Evolutionary conservation across 257 asterid genomes (phyloP).

Genomic region (Capsicum chinense): DNA sequence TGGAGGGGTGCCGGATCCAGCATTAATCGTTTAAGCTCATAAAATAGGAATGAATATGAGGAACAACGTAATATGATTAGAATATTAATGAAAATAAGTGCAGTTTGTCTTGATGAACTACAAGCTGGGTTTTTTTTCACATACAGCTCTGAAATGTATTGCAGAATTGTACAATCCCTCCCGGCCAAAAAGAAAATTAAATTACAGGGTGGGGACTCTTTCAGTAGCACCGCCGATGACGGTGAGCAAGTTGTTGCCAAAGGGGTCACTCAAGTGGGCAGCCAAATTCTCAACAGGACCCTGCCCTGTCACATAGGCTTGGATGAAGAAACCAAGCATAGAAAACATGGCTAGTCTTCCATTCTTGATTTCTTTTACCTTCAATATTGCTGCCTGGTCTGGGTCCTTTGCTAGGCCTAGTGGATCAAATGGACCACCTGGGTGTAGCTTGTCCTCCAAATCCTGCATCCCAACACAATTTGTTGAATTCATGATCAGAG

Average conservation of each 20-base stretch:
- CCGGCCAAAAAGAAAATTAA: conserved; percentile 2
- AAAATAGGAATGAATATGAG: too few relatives aligned
- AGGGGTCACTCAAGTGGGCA: conserved; percentile 93
- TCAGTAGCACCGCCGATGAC: conserved; percentile 80
- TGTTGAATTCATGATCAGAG: neutral
- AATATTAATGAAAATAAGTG: neutral
- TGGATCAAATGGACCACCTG: conserved; percentile 97
- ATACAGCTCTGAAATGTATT: conserved; percentile 25
- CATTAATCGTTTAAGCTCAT: too few relatives aligned
- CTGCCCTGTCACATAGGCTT: conserved; percentile 89
- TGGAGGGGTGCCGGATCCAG: too few relatives aligned
- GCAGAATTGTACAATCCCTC: conserved; percentile 22
- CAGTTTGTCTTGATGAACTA: conserved; percentile 18
- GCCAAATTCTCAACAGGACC: conserved; percentile 97
- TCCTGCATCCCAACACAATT: conserved; percentile 46
- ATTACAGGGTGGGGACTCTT: conserved; percentile 76
- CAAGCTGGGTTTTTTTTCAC: conserved; percentile 4
- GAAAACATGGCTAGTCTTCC: conserved; percentile 95
- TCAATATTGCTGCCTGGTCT: conserved; percentile 89
- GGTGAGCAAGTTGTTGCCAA: conserved; percentile 95
- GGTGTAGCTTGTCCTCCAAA: conserved; percentile 95
- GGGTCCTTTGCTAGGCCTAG: conserved; percentile 90
- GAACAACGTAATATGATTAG: too few relatives aligned
- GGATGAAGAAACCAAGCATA: conserved; percentile 93
- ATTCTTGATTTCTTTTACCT: conserved; percentile 96